phyloP scores from a whole-genome alignment of 2,329 filamentous ascomycete genomes.

The Fusarium veterinarium region DNA sequence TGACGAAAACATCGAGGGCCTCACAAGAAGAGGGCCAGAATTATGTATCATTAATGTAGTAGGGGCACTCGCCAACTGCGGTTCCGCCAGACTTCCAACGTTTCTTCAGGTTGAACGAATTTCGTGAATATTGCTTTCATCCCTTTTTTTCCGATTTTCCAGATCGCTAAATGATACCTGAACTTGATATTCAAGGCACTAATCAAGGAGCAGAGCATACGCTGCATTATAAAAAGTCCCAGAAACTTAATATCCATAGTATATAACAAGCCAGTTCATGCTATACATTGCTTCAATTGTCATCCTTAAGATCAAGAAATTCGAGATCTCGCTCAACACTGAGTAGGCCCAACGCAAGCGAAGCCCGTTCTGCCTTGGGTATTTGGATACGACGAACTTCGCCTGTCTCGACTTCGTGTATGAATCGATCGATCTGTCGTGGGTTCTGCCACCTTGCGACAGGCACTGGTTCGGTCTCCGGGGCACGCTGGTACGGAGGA shows the following conservation, averaged over 20 bases:
- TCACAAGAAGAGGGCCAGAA: slow-evolving; percentile 13
- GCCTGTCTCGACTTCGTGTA: slow-evolving; percentile 58
- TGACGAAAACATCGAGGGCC: slow-evolving; percentile 13
- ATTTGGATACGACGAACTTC: slow-evolving; percentile 65
- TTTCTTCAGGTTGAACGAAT: neutral
- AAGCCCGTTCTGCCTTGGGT: slow-evolving; percentile 71
- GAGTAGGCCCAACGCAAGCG: slow-evolving; percentile 83
- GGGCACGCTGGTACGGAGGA: slow-evolving; percentile 73
- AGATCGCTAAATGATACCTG: neutral
- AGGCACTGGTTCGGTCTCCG: slow-evolving; percentile 50
- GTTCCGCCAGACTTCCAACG: slow-evolving; percentile 22
- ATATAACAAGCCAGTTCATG: neutral
- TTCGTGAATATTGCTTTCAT: neutral
- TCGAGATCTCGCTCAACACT: slow-evolving; percentile 82
- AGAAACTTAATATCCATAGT: neutral
- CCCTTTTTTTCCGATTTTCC: neutral
- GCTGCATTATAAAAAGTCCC: neutral
- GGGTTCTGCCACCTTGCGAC: slow-evolving; percentile 61
- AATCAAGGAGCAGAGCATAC: neutral
- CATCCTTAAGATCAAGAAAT: slow-evolving; percentile 66
- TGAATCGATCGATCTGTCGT: slow-evolving; percentile 63
- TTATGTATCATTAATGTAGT: slow-evolving; percentile 49
- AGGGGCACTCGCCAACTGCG: slow-evolving; percentile 32
- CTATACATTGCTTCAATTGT: slow-evolving; percentile 20
- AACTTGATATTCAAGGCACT: neutral